Base-by-base conservation (phyloP, 129 eudicot species). In the Mikania micrantha region DNA sequence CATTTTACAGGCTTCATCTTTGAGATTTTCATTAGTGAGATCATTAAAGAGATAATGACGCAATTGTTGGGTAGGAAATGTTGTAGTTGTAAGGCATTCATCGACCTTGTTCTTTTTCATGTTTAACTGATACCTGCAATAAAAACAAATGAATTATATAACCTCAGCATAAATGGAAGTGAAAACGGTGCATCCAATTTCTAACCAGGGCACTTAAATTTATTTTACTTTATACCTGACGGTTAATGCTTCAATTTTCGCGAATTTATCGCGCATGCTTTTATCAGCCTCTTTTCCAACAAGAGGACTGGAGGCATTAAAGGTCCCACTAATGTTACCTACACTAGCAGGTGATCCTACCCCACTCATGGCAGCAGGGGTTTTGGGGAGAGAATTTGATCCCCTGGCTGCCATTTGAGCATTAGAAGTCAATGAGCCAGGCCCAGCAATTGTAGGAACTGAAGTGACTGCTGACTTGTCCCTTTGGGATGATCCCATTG, bases 311-410 rank as follows among this genome's bases (percentile, higher is more conserved):
- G 82, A 64, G 53, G 96, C 90, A 79, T 81, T 93, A 34, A 84
- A 75, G 64, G 93, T 82, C 27, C 83, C 78, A 47, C 82, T 75
- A 80, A 86, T 82, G 73, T 75, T 92, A 73, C 88, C 67, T 12
- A 87, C 95, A 77, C 99, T 93, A 53, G 88, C 92, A 42, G 96
- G 96, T 72, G 96, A 93, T n/a, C 85, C 96, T 27, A 86, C 90
- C 57, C 90, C 95, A 67, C 83, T 88, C 75, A 93, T 82, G n/a
- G 73, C 78, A 66, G 87, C 79, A 65, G 87, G 85, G 9, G 90
- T 75, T 72, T 86, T 89, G 9, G 99, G 85, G 34, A 86, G 84
- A 52, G 99, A 89, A 67, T 72, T 86, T 32, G 96, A 74, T 74
- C 90, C 77, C 71, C 96, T 79, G 40, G 88, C 88, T 19, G 70